These are phyloP conservation scores for Penicillium sp. DNA, from an alignment of 2,329 filamentous ascomycete species.

Conservation along the genomic window DNA sequence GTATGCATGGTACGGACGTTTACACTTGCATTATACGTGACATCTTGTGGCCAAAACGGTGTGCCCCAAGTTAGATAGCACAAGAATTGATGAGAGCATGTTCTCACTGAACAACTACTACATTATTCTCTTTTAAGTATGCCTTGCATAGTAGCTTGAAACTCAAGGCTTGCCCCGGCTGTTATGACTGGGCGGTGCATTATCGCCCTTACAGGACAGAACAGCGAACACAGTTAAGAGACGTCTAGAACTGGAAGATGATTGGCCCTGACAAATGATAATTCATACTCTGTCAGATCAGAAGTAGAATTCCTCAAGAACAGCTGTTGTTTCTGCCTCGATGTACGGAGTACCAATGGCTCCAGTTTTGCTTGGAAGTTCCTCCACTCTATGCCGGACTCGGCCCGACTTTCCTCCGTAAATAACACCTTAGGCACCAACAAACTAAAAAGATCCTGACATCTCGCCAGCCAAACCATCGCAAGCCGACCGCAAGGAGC, in stretches of 20 bases:
- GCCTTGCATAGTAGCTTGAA: background rate
- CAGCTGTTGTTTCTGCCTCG: too few species aligned
- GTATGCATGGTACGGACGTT: constrained; percentile 7
- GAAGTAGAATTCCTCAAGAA: too few species aligned
- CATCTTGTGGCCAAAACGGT: background rate
- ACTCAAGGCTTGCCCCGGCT: too few species aligned
- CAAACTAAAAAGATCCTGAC: constrained; percentile 16
- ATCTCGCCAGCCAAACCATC: constrained; percentile 1
- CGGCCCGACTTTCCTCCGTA: constrained; percentile 15
- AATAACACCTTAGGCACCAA: constrained; percentile 9
- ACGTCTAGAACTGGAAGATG: too few species aligned
- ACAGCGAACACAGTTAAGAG: too few species aligned
- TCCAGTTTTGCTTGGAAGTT: too few species aligned
- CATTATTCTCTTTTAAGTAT: background rate
- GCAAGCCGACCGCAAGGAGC: constrained; percentile 2
- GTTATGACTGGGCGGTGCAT: too few species aligned
- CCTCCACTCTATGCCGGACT: background rate
- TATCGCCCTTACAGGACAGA: too few species aligned
- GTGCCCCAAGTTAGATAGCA: background rate
- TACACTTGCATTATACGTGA: constrained; percentile 34
- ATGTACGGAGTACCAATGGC: too few species aligned
- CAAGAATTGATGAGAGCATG: background rate
- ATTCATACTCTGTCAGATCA: too few species aligned
- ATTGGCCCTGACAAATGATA: too few species aligned
- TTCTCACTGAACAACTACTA: background rate